Evolutionary conservation across 768 basidiomycete species (phyloP), one percentile per base, ranked within the genome.

Genomic region (Mycena chlorophos): DNA sequence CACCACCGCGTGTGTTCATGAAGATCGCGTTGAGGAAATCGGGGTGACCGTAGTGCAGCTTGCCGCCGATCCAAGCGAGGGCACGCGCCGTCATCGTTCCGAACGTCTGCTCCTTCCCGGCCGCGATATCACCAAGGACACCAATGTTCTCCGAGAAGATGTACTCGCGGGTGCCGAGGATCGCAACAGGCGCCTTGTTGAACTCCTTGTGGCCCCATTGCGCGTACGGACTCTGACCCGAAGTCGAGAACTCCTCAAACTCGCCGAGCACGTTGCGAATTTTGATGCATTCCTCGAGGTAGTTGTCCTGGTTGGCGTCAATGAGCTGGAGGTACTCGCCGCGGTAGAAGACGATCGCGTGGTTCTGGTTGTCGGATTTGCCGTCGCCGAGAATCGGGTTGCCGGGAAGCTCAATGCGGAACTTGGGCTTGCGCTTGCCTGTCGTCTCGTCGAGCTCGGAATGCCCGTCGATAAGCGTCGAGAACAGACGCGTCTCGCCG

Each of bases 61-160:
- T 98, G 58, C 97, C 97, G 34, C 97, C 97, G 55, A 98, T 96
- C 89, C 93, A 98, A 2, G 95, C 91, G 58, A 97, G 76, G 0
- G 91, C 88, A 68, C 96, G 89, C 37, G 96, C 96, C 0, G 95
- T 94, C 81, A 98, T 87, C 10, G 97, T 99, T 74, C 97, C 97
- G 73, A 99, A 99, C 43, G 97, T 99, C 75, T 99, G 97, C 75
- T 99, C 97, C 79, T 99, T 98, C 48, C 97, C 97, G 56, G 97
- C 97, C 45, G 97, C 97, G 60, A 99, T 94, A 71, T 99, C 97
- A 72, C 97, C 97, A 57, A 99, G 81, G 30, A 99, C 92, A 78
- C 97, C 97, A 64, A 98, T 98, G 70, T 98, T 98, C 78, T 98
- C 97, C 50, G 97, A 98, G 78, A 99, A 99, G 68, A 99, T 98